These are phyloP conservation scores for Candida taoyuanica DNA, from an alignment of 805 yeast genomes.

Conservation along the genomic window DNA sequence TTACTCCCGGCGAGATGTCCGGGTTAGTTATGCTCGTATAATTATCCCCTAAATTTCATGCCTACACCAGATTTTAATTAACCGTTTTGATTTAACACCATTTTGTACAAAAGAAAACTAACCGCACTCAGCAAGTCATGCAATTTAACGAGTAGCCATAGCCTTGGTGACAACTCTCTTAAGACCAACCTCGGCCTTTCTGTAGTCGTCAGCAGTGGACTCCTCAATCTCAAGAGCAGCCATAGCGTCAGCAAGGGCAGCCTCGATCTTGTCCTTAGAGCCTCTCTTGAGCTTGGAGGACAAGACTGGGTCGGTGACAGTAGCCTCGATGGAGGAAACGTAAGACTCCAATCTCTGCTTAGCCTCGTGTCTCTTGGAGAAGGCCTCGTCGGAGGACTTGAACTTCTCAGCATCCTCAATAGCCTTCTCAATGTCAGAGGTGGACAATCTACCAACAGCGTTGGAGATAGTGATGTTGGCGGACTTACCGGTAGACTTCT, in stretches of 20 bases:
- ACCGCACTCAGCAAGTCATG: conserved; percentile 15
- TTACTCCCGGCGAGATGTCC: too few relatives aligned
- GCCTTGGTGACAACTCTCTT: conserved; percentile 99
- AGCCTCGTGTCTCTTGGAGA: conserved; percentile 99
- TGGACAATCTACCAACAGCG: conserved; percentile 97
- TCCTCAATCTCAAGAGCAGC: conserved; percentile 97
- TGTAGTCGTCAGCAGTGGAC: conserved; percentile 91
- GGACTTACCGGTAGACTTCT: conserved; percentile 97
- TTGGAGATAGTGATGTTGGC: conserved; percentile 98
- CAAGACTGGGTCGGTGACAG: conserved; percentile 97
- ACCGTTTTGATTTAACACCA: conserved; percentile 7
- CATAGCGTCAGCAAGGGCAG: conserved; percentile 96
- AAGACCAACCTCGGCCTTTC: conserved; percentile 98
- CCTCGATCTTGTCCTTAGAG: conserved; percentile 95
- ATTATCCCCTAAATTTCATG: too few relatives aligned
- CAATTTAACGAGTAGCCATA: conserved; percentile 84
- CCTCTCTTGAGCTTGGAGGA: conserved; percentile 97
- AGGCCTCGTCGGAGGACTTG: conserved; percentile 98
- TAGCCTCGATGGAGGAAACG: conserved; percentile 92
- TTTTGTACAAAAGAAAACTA: conserved; percentile 14
- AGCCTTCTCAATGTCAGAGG: conserved; percentile 97
- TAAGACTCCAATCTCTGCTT: conserved; percentile 98
- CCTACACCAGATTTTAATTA: conserved; percentile 1
- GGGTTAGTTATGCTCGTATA: too few relatives aligned
- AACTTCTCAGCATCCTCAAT: conserved; percentile 97